Percentiles rank a stretch among this genome's conserved stretches.
These are phyloP conservation scores for Phialophora expanda DNA, from an alignment of 2,329 filamentous ascomycete species.

Conservation along the genomic window DNA sequence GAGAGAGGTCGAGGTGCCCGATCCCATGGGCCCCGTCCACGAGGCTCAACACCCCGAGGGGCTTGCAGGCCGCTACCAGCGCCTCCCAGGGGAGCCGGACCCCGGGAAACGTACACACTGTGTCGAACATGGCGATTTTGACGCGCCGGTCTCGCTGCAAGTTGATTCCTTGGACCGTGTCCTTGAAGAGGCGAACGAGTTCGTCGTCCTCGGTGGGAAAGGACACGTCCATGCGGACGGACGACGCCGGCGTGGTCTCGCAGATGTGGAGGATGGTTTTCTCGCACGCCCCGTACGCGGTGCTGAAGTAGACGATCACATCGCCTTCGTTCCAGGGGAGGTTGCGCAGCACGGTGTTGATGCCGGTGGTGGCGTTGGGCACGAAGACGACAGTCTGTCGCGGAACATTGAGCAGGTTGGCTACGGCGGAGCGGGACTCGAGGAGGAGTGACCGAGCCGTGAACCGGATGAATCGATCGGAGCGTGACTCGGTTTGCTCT, in stretches of 20 bases:
- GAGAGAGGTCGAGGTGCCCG: slow-evolving; percentile 73
- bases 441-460: slow-evolving; percentile 66
- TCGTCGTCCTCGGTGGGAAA: slow-evolving; percentile 70
- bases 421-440: slow-evolving; percentile 66
- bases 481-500: slow-evolving; percentile 66
- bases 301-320: slow-evolving; percentile 64
- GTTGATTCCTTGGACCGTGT: background rate
- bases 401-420: slow-evolving; percentile 68
- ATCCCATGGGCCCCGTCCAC: slow-evolving; percentile 87
- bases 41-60: slow-evolving; percentile 70
- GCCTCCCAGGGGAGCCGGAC: slow-evolving; percentile 76
- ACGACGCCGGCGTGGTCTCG: slow-evolving; percentile 62
- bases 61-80: slow-evolving; percentile 66
- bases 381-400: slow-evolving; percentile 73
- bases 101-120: slow-evolving; percentile 76
- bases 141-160: slow-evolving; percentile 41
- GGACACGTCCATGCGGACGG: slow-evolving; percentile 58
- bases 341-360: slow-evolving; percentile 78
- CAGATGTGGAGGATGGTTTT: slow-evolving; percentile 72
- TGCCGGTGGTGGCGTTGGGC: slow-evolving; percentile 73
- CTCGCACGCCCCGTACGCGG: slow-evolving; percentile 76
- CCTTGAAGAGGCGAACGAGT: slow-evolving; percentile 64
- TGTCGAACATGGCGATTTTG: slow-evolving; percentile 75
- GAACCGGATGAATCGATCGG: slow-evolving; percentile 77
- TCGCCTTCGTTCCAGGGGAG: slow-evolving; percentile 61